Evolutionary conservation across 805 yeast genomes (phyloP), one percentile per base, ranked within the genome.

Genomic region (Kazachstania psychrophila): DNA sequence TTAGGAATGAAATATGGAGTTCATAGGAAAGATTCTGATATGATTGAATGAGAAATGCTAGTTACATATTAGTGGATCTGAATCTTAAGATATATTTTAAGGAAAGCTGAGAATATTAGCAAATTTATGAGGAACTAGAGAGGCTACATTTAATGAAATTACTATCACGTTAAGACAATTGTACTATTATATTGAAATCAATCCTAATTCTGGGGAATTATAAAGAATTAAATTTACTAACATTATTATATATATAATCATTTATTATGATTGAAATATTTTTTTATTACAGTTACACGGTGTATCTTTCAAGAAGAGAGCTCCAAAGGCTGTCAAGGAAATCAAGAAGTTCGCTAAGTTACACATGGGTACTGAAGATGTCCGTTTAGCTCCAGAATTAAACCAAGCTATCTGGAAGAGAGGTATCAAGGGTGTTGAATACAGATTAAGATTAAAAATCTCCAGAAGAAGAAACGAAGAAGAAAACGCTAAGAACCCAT

Each of bases 391-490:
- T 74, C 97, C 98, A 66, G 84, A 79, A 72, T 77, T 92, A 72
- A 92, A 92, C 83, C 92, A 88, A 72, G 92, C 81, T 66, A 77
- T 92, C 75, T 92, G 98, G 98, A 82, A 85, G 72, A 88, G 95
- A 77, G 98, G 98, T 78, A 80, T 92, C 75, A 87, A 88, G 79
- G 96, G 96, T 76, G 94, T 86, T 64, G 95, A 95, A 69, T 75
- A 73, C 85, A 88, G 96, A 80, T 68, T 92, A 72, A 88, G 98
- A 78, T 78, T 92, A 69, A 88, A 96, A 77, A 88, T 92, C 74
- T 87, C 97, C 50, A 83, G 95, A 81, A 92, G 83, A 88, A 86
- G 97, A 79, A 92, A 92, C 77, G 96, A 92, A 72, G 98, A 92
- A 77, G 98, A 92, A 78, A 89, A 86, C 68, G 96, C 98, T 64